phyloP scores from a whole-genome alignment of 2,329 filamentous ascomycete genomes.

The Fusarium paranaense region DNA sequence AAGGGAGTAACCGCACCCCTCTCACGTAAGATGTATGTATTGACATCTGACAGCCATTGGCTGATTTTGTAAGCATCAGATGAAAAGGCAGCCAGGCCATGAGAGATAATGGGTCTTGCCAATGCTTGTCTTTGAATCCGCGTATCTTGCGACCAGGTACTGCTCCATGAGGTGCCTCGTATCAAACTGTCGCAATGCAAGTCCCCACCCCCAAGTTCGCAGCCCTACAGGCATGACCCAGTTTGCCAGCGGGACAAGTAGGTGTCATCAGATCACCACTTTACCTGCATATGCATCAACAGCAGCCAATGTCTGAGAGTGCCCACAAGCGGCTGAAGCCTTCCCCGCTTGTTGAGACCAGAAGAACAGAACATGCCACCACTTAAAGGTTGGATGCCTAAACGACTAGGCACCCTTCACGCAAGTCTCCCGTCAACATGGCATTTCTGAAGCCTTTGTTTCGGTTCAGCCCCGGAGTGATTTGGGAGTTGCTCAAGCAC shows the following conservation, averaged over 20 bases:
- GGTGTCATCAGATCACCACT: background rate
- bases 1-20: background rate
- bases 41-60: background rate
- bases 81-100: background rate
- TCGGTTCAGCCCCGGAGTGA: background rate
- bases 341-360: background rate
- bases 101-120: background rate
- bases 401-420: background rate
- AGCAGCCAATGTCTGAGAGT: background rate
- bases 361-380: background rate
- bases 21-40: background rate
- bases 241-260: background rate
- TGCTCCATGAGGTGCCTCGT: background rate
- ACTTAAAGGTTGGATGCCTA: background rate
- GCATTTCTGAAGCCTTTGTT: background rate
- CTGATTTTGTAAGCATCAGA: background rate
- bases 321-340: background rate
- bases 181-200: background rate
- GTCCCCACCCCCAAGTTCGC: background rate
- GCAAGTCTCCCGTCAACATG: background rate
- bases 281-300: slow-evolving; percentile 15
- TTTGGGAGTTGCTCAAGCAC: background rate
- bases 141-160: background rate
- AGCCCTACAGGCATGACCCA: background rate
- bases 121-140: background rate